Evolutionary conservation across 208 protist genomes (phyloP), one percentile per base, ranked within the genome.

Genomic region (Crithidia bombi): DNA sequence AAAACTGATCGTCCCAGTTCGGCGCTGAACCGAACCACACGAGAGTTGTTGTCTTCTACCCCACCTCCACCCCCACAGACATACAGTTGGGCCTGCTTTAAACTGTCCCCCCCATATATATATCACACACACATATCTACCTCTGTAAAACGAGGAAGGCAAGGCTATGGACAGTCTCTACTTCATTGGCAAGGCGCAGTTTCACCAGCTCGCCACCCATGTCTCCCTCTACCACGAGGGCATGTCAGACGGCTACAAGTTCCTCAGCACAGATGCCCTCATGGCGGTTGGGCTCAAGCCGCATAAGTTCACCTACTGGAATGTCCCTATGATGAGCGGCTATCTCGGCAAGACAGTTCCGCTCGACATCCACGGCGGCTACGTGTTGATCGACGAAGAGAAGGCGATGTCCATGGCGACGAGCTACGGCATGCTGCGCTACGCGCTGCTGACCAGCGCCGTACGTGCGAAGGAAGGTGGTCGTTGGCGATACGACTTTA

Each of bases 401-500:
- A 83, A 83, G 33, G 84, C 66, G 4, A 72, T 84, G 82, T 35
- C 67, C 26, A 75, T 73, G 44, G 86, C 86, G 3, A 73, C 50
- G 21, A 87, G 72, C 73, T 90, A 86, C 74, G 89, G 89, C 35
- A 75, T 92, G 69, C 71, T 94, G 51, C 89, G 89, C 49, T 94
- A 91, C 62, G 82, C 86, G 7, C 73, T 85, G 21, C 76, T 92
- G 15, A 70, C 85, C 21, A 73, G 80, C 33, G 89, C 89, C 0
- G 84, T 87, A 38, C 89, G 89, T 3, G 83, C 80, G 19, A 78
- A 79, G 65, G 79, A 87, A 55, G 89, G 89, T 28, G 89, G 89
- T 21, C 75, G 89, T 23, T 92, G 83, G 86, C 81, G 84, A 5
- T 94, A 94, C 66, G 89, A 94, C 57, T 92, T 91, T 61, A 85